These are phyloP conservation scores for Zizania latifolia DNA, from an alignment of 176 grass and related monocot genomes.

Conservation along the genomic window DNA sequence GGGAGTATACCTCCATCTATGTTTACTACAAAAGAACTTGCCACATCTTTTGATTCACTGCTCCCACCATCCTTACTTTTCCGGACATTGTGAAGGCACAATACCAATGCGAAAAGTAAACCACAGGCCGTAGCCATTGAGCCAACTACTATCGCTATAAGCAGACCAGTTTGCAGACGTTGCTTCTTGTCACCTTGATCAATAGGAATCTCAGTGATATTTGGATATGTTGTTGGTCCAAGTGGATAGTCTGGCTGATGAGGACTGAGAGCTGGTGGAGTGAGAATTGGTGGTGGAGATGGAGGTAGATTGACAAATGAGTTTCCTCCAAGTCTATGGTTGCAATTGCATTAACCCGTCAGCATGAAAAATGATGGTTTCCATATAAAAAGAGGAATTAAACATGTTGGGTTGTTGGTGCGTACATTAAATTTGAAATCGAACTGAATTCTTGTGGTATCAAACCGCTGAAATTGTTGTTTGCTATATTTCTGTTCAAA, in stretches of 20 bases:
- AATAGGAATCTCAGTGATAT: constrained; percentile 20
- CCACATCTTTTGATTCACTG: constrained; percentile 46
- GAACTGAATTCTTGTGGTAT: constrained; percentile 66
- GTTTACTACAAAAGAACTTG: constrained; percentile 33
- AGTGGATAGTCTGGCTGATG: constrained; percentile 22
- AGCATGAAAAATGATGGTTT: constrained; percentile 15
- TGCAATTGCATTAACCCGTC: constrained; percentile 41
- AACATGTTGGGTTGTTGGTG: constrained; percentile 12
- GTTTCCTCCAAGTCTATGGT: constrained; percentile 69
- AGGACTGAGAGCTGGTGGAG: too few relatives aligned
- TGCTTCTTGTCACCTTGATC: constrained; percentile 53
- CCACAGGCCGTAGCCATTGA: constrained; percentile 59
- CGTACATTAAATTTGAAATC: constrained; percentile 80
- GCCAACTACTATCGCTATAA: constrained; percentile 57
- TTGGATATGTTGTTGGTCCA: constrained; percentile 31
- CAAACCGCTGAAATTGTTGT: constrained; percentile 90
- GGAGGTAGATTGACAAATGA: constrained; percentile 65
- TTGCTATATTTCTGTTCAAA: constrained; percentile 74
- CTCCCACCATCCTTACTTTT: constrained; percentile 51
- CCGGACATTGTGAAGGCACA: constrained; percentile 35
- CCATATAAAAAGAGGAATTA: not conserved
- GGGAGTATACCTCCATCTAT: constrained; percentile 56
- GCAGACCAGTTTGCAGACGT: constrained; percentile 45
- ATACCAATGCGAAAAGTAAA: constrained; percentile 47
- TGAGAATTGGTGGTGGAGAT: constrained; percentile 46